phyloP scores from a whole-genome alignment of 2,329 filamentous ascomycete genomes.

The Microsporum ferrugineum region DNA sequence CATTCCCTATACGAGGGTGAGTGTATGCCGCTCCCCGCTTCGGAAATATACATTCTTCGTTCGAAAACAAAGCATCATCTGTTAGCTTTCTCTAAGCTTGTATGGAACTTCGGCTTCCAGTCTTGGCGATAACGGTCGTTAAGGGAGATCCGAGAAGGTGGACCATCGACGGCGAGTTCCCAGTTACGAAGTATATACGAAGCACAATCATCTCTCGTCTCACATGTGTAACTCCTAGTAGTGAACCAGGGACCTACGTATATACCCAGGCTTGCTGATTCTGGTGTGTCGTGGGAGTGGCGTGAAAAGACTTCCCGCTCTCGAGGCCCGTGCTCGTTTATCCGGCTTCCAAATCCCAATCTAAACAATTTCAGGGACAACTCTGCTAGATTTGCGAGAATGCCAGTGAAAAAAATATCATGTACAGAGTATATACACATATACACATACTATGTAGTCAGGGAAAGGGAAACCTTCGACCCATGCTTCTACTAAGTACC shows the following conservation, averaged over 20 bases:
- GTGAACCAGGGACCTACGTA: neutral
- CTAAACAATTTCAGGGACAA: conserved; percentile 1
- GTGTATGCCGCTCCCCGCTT: neutral
- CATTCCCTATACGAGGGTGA: neutral
- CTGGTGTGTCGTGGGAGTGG: neutral
- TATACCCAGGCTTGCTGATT: neutral
- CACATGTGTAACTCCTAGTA: neutral
- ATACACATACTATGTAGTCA: neutral
- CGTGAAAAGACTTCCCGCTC: conserved; percentile 2
- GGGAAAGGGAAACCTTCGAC: neutral
- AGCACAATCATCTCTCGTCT: neutral
- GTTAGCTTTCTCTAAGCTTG: neutral
- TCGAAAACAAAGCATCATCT: neutral
- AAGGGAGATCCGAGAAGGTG: neutral
- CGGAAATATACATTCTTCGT: neutral
- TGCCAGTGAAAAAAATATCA: neutral
- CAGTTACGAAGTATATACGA: neutral
- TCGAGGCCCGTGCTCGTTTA: conserved; percentile 1
- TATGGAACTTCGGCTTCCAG: neutral
- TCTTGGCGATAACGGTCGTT: conserved; percentile 2
- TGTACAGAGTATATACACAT: neutral
- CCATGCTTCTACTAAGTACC: neutral
- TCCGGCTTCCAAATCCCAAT: neutral
- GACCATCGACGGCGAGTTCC: neutral
- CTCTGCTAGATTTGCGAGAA: neutral